Percentiles rank a stretch among this genome's conserved stretches.
Evolutionary conservation across 2,329 filamentous ascomycete genomes (phyloP).

Genomic region (Lizonia empirigonia): DNA sequence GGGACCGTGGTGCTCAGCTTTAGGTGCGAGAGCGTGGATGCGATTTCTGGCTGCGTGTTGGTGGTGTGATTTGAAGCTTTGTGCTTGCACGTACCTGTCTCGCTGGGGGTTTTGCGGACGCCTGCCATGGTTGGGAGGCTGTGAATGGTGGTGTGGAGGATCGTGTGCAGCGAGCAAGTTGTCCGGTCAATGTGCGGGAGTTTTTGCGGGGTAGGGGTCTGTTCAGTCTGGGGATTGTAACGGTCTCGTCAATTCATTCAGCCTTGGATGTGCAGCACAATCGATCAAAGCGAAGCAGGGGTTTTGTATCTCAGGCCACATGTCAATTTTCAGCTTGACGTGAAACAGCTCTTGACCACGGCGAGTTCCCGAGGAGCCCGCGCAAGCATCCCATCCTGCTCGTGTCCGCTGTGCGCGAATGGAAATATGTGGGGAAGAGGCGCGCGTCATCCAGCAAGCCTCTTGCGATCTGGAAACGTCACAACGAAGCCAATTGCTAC

Average conservation of each 20-base stretch:
- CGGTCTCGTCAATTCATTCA: neutral
- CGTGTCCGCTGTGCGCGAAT: conserved; percentile 1
- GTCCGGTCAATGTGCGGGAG: neutral
- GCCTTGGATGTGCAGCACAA: neutral
- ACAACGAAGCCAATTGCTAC: conserved; percentile 9
- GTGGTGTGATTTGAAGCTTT: conserved; percentile 22
- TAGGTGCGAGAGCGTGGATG: conserved; percentile 45
- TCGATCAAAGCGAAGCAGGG: neutral
- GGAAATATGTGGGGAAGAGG: conserved; percentile 17
- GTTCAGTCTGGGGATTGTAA: conserved; percentile 12
- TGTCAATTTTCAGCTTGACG: conserved; percentile 1
- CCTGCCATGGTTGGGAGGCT: conserved; percentile 18
- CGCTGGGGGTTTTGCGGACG: conserved; percentile 27
- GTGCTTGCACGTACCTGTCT: conserved; percentile 15
- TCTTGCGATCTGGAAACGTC: conserved; percentile 8
- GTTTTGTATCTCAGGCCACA: conserved; percentile 9
- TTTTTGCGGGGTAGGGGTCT: conserved; percentile 16
- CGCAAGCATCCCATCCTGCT: conserved; percentile 11
- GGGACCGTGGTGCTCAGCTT: conserved; percentile 43
- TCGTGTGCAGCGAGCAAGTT: neutral
- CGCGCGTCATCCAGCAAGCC: conserved; percentile 15
- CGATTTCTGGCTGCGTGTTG: conserved; percentile 39
- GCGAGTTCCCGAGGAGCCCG: conserved; percentile 6
- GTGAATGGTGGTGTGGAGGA: neutral
- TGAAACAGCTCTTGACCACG: conserved; percentile 9